Evolutionary conservation across 129 eudicot species (phyloP).

Genomic region (Chrysanthemum makinoi): DNA sequence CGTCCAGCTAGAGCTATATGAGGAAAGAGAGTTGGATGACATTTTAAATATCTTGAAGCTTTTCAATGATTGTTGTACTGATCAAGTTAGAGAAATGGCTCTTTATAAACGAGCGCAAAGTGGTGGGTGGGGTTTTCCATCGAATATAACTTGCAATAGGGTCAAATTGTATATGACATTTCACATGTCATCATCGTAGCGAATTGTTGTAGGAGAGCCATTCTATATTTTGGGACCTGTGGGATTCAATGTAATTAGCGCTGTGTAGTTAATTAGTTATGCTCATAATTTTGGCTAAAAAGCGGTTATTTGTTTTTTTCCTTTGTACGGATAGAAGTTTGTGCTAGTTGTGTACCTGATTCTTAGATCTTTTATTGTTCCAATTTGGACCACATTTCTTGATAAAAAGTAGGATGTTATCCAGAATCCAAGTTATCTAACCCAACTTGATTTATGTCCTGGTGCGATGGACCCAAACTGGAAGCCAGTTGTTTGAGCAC

Average conservation of each 20-base stretch:
- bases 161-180: conserved; percentile 29
- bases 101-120: conserved; percentile 49
- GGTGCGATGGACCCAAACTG: conserved; percentile 13
- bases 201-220: conserved; percentile 26
- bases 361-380: conserved; percentile 39
- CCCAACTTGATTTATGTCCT: conserved; percentile 27
- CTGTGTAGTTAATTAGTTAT: neutral
- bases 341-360: conserved; percentile 30
- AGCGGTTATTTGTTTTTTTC: neutral
- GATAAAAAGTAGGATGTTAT: conserved; percentile 32
- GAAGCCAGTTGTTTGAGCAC: neutral
- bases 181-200: conserved; percentile 20
- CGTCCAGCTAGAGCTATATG: conserved; percentile 51
- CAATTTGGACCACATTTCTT: conserved; percentile 38
- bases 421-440: conserved; percentile 30
- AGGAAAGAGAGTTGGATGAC: conserved; percentile 54
- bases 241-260: neutral
- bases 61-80: neutral
- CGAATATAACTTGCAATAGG: conserved; percentile 37
- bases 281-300: conserved; percentile 1
- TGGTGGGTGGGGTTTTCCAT: conserved; percentile 32
- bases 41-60: conserved; percentile 23
- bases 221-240: neutral
- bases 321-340: conserved; percentile 22
- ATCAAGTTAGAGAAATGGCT: conserved; percentile 33